phyloP scores from a whole-genome alignment of 2,329 filamentous ascomycete species.

The Allantophomopsis lycopodina region DNA sequence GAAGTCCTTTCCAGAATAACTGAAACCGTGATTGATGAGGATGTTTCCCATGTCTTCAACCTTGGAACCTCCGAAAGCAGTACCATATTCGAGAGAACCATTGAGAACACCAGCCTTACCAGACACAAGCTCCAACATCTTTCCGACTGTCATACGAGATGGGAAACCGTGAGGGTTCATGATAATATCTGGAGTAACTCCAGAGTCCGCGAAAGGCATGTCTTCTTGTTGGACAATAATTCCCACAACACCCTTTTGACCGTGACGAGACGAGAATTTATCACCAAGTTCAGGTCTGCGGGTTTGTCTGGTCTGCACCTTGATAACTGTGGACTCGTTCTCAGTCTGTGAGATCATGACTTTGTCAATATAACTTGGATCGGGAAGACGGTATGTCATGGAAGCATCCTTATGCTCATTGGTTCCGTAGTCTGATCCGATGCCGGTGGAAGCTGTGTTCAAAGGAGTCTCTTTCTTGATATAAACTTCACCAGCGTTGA shows the following conservation, averaged over 20 bases:
- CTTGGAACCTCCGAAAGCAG: slow-evolving; percentile 68
- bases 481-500: slow-evolving; percentile 72
- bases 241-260: slow-evolving; percentile 94
- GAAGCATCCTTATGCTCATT: slow-evolving; percentile 52
- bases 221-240: slow-evolving; percentile 96
- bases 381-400: slow-evolving; percentile 69
- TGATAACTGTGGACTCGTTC: slow-evolving; percentile 73
- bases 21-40: slow-evolving; percentile 80
- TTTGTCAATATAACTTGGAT: slow-evolving; percentile 88
- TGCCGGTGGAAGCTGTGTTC: slow-evolving; percentile 60
- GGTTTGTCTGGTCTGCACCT: slow-evolving; percentile 93
- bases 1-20: slow-evolving; percentile 94
- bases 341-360: slow-evolving; percentile 88
- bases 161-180: slow-evolving; percentile 99
- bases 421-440: slow-evolving; percentile 50
- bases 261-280: slow-evolving; percentile 97
- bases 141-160: slow-evolving; percentile 97
- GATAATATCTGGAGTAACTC: slow-evolving; percentile 94
- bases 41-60: slow-evolving; percentile 82
- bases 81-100: slow-evolving; percentile 83
- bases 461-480: slow-evolving; percentile 80
- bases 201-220: slow-evolving; percentile 86
- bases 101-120: slow-evolving; percentile 85
- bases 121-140: slow-evolving; percentile 87
- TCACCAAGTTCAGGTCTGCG: slow-evolving; percentile 89